Percentiles rank a stretch among this genome's conserved stretches.
These are phyloP conservation scores for Fusarium torulosum DNA, from an alignment of 2,329 filamentous ascomycete species.

Conservation along the genomic window DNA sequence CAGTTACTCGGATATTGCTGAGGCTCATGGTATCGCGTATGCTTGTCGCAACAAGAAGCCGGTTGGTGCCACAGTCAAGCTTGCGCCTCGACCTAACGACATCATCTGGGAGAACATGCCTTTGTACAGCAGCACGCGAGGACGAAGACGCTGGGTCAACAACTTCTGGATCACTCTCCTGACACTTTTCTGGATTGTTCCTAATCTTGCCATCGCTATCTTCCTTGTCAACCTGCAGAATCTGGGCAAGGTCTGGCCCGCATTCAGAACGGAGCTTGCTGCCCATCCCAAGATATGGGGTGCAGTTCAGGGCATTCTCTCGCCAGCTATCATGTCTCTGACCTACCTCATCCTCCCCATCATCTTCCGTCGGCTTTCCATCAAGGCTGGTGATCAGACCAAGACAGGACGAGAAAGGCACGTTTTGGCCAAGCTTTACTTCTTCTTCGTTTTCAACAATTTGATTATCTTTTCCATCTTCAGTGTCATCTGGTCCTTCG, in stretches of 20 bases:
- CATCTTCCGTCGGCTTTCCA: constrained; percentile 88
- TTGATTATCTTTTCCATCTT: constrained; percentile 94
- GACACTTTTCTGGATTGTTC: constrained; percentile 87
- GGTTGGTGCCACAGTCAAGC: constrained; percentile 78
- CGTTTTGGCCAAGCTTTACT: constrained; percentile 89
- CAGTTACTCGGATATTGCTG: constrained; percentile 88
- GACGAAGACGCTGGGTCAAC: constrained; percentile 81
- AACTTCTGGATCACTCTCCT: constrained; percentile 85
- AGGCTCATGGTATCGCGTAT: constrained; percentile 90
- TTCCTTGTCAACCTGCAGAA: constrained; percentile 91
- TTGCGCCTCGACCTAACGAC: constrained; percentile 90
- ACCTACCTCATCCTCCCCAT: constrained; percentile 90
- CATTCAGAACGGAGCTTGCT: constrained; percentile 75
- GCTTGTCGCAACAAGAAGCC: constrained; percentile 84
- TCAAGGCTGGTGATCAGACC: constrained; percentile 86
- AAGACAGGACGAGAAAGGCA: constrained; percentile 94
- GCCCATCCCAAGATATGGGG: constrained; percentile 79
- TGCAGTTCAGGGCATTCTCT: constrained; percentile 89
- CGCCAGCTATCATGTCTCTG: constrained; percentile 87
- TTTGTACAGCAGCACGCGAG: constrained; percentile 74
- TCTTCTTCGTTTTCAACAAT: constrained; percentile 99
- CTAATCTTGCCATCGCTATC: constrained; percentile 94
- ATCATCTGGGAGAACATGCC: constrained; percentile 96
- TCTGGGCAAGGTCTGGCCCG: constrained; percentile 81
- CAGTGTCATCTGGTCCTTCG: constrained; percentile 81